Evolutionary conservation across 306 rosid genomes (phyloP), one percentile per base, ranked within the genome.

Genomic region (Vigna radiata): DNA sequence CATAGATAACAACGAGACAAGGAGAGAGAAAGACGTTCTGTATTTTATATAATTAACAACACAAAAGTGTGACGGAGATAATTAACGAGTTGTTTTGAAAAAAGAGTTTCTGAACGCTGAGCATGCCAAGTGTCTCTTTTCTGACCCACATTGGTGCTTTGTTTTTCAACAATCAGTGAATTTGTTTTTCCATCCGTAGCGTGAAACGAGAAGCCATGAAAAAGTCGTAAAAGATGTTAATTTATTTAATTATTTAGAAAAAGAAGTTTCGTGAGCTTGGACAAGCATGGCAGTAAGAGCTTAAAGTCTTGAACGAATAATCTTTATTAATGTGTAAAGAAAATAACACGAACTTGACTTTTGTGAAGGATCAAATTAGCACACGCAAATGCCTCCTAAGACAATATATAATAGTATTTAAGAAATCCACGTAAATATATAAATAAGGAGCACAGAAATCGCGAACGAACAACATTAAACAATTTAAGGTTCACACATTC

Each of bases 221-320:
- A 37, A 39, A 39, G 44, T 39, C 44, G 44, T 39, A 39, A 37
- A 65, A 29, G 12, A 39, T 54, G 46, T 55, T 68, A 5, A 39
- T 29, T 29, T 29, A 2, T 33, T 31, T 31, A 3, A 0, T 31
- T 31, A 4, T 31, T 33, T 33, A 37, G 8, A 6, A 6, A 37
- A 60, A 58, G 39, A 75, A 47, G 7, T 65, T 55, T 77, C 68
- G n/a, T 76, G 72, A 77, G 62, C 27, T 61, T 64, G 55, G 59
- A 29, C 8, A 50, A 36, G 16, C 73, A 63, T 67, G 48, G 60
- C 8, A 76, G 69, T 52, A 18, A 36, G 41, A 46, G 9, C 46
- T 68, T 12, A 31, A 43, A 64, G 44, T 39, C 44, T 39, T 7
- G 8, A 39, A 39, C 50, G 33, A 47, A 41, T 59, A 75, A 76